Percentiles rank a stretch among this genome's conserved stretches.
Conservation (phyloP, 768 basidiomycete species). For the Clitopilus hobsonii region DNA sequence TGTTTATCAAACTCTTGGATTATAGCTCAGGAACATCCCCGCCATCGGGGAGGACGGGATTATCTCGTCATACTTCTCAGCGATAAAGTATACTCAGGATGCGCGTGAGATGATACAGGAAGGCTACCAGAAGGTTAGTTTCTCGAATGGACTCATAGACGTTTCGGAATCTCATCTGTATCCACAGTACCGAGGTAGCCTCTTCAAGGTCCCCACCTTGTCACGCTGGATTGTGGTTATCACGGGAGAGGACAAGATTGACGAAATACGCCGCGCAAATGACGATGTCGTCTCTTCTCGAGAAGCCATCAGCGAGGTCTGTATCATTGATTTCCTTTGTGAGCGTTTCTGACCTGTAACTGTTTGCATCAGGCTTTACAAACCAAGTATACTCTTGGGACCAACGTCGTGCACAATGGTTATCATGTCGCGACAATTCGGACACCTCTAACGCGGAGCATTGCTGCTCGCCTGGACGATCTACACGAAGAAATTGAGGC, state of each 20-base stretch:
- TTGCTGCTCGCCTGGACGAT: slow-evolving; percentile 30
- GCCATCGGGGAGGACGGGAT: no score
- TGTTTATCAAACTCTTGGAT: no score
- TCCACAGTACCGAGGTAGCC: slow-evolving; percentile 10
- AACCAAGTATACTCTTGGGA: slow-evolving; percentile 32
- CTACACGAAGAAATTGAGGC: slow-evolving; percentile 39
- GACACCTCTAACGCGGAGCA: slow-evolving; percentile 29
- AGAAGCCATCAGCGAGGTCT: slow-evolving; percentile 22
- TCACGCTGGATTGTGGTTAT: slow-evolving; percentile 42
- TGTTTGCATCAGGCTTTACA: slow-evolving; percentile 10
- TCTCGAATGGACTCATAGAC: neutral
- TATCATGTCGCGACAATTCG: slow-evolving; percentile 28
- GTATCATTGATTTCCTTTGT: neutral
- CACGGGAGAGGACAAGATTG: slow-evolving; percentile 35
- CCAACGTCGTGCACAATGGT: slow-evolving; percentile 19
- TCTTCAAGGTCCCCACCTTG: slow-evolving; percentile 38
- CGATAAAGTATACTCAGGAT: slow-evolving; percentile 17
- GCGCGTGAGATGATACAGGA: slow-evolving; percentile 22
- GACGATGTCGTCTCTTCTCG: slow-evolving; percentile 26
- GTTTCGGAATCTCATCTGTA: neutral
- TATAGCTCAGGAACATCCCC: no score
- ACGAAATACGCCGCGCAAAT: slow-evolving; percentile 40
- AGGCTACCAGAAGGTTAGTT: slow-evolving; percentile 24
- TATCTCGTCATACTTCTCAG: slow-evolving; percentile 25
- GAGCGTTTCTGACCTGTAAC: neutral